These are phyloP conservation scores for Cercospora zeina DNA, from an alignment of 2,329 filamentous ascomycete genomes.

Conservation along the genomic window DNA sequence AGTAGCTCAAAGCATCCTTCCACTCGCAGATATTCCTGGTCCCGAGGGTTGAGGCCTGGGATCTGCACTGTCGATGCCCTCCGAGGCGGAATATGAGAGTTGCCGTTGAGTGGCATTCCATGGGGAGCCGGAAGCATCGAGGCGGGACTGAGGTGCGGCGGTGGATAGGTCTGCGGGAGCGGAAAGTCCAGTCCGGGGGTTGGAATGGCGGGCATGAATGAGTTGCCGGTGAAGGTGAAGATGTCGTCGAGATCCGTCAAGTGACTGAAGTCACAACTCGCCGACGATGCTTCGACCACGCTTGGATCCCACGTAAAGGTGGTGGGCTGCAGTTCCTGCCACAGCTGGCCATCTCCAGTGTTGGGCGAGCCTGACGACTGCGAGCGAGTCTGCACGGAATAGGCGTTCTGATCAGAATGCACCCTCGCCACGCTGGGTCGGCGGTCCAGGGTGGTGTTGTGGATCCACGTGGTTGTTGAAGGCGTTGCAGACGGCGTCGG, in stretches of 20 bases:
- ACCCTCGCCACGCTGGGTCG: constrained; percentile 19
- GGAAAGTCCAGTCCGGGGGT: constrained; percentile 20
- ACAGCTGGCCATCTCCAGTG: constrained; percentile 24
- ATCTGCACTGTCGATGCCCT: constrained; percentile 26
- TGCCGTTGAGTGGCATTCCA: constrained; percentile 13
- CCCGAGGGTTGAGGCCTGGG: constrained; percentile 27
- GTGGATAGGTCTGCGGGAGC: constrained; percentile 21
- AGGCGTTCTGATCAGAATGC: constrained; percentile 21
- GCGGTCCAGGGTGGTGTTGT: constrained; percentile 15
- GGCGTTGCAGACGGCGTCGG: constrained; percentile 21
- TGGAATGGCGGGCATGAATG: constrained; percentile 24
- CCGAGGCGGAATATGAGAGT: constrained; percentile 15
- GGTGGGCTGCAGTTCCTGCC: constrained; percentile 23
- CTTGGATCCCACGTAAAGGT: constrained; percentile 28
- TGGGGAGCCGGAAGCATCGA: constrained; percentile 20
- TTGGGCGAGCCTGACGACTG: constrained; percentile 28
- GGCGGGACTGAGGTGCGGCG: constrained; percentile 21
- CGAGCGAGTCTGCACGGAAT: constrained; percentile 24
- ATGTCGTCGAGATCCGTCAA: constrained; percentile 30
- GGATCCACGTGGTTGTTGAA: constrained; percentile 18
- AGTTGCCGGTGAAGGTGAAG: constrained; percentile 30
- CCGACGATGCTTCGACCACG: constrained; percentile 25
- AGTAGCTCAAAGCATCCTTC: constrained; percentile 29
- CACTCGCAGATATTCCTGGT: constrained; percentile 26
- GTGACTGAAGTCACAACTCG: constrained; percentile 30